Percentiles rank a stretch among this genome's conserved stretches.
Conservation (phyloP, 371 early-diverging fungal genomes). For the Apophysomyces elegans region DNA sequence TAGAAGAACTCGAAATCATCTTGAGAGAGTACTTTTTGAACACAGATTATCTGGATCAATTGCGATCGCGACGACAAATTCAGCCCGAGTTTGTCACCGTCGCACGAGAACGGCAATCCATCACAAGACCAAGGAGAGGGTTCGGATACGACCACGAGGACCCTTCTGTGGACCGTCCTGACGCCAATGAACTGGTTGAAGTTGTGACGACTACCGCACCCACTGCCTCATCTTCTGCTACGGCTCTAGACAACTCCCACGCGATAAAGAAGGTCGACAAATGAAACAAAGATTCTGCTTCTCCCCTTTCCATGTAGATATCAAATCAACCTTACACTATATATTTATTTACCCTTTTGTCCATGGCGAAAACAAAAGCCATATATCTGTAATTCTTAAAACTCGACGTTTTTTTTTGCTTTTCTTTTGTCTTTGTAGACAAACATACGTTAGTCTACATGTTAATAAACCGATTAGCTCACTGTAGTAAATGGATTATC, state of each 20-base stretch:
- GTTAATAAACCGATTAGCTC: no score
- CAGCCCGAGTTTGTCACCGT: not conserved
- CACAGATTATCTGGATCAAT: slow-evolving; percentile 40
- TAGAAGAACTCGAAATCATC: slow-evolving; percentile 42
- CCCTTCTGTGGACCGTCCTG: not conserved
- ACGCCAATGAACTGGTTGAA: not conserved
- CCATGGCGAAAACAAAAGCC: no score
- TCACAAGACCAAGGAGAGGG: not conserved
- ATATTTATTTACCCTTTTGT: no score
- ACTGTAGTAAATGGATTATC: no score
- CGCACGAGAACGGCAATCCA: slow-evolving; percentile 2
- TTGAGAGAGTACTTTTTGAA: slow-evolving; percentile 46
- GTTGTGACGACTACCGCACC: not conserved
- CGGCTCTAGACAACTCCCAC: not conserved
- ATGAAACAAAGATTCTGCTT: not conserved
- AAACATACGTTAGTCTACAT: no score
- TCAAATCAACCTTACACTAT: not conserved
- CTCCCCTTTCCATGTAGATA: not conserved
- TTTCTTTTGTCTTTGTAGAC: no score
- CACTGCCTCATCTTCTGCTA: not conserved
- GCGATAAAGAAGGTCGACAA: not conserved
- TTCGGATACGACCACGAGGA: not conserved
- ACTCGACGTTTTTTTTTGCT: no score
- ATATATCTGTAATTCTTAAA: no score
- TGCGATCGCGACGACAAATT: not conserved